Evolutionary conservation across 2,329 filamentous ascomycete genomes (phyloP).

Genomic region (Arthrobotrys sphaeroides): DNA sequence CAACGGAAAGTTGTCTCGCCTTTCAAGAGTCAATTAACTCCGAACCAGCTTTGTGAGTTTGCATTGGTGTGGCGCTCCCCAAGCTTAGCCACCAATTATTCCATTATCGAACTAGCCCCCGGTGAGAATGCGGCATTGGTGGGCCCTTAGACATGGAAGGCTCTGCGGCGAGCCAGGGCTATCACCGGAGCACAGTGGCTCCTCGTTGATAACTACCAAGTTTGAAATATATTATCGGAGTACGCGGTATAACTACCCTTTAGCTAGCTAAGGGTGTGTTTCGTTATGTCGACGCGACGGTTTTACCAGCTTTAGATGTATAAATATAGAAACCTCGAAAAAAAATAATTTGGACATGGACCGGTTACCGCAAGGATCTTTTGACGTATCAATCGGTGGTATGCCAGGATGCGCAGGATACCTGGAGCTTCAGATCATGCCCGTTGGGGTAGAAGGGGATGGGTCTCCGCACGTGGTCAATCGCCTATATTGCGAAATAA

Average conservation of each 20-base stretch:
- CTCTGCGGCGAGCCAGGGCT: background rate
- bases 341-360: conserved; percentile 27
- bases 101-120: background rate
- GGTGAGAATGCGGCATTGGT: background rate
- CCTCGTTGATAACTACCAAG: too few species aligned
- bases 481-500: conserved; percentile 46
- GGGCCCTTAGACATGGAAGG: too few species aligned
- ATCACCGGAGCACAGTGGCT: background rate
- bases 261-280: background rate
- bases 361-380: conserved; percentile 13
- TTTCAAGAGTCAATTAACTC: background rate
- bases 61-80: too few species aligned
- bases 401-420: background rate
- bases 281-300: background rate
- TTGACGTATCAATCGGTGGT: background rate
- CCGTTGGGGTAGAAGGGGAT: background rate
- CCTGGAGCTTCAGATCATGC: conserved; percentile 28
- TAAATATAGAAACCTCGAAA: conserved; percentile 52
- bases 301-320: background rate
- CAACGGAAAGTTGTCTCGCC: background rate
- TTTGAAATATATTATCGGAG: conserved; percentile 13
- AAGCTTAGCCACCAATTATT: too few species aligned
- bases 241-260: too few species aligned
- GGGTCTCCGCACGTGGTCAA: conserved; percentile 34
- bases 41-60: background rate